Base-by-base conservation (phyloP, 192 early-diverging fungal genomes). In the Podochytrium sp. region DNA sequence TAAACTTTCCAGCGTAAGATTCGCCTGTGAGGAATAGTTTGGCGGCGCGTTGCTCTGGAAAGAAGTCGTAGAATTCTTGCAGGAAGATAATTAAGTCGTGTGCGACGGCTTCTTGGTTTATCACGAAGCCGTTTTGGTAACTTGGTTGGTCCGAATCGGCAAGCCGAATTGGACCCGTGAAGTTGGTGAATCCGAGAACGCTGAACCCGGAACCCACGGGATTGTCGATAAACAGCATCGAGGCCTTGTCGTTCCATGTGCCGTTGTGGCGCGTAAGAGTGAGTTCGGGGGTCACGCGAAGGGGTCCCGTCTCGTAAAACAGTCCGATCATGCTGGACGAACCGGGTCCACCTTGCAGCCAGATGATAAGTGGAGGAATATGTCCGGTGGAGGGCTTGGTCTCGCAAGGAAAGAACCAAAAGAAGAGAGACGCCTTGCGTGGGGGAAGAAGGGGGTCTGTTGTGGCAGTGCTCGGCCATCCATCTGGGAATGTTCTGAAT, bases 271-370 rank as follows among this genome's bases (percentile, higher is more conserved):
- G 75, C 12, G 70, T 69, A 41, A 92, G 83, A 39, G 79, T 81
- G 53, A 86, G 78, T 29, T 85, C 82, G 39, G 1, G 25, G 23
- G 80, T 80, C n/a, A 93, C 71, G 1, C 80, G 77, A 12, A 92
- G 72, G 23, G 93, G 93, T 0, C 93, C 93, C 80, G 89, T 86
- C 73, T 93, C 90, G 10, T 89, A 82, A 56, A 86, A 89, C 42
- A 85, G 73, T 2, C 93, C 93, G 55, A 95, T 92, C 90, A 93
- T 92, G 38, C 90, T 91, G 75, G 84, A 85, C 23, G 87, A 89
- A 14, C 92, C 93, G 14, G 93, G 93, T 3, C 93, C 93, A 58
- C 93, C 93, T 78, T 94, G 92, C 14, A 94, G 76, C 92, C 92
- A 90, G 20, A 94, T 71, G 29, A 92, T 52, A 47, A 94, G 81